These are phyloP conservation scores for Helenozyma rhizophorensis DNA, from an alignment of 805 yeast genomes.

Conservation along the genomic window DNA sequence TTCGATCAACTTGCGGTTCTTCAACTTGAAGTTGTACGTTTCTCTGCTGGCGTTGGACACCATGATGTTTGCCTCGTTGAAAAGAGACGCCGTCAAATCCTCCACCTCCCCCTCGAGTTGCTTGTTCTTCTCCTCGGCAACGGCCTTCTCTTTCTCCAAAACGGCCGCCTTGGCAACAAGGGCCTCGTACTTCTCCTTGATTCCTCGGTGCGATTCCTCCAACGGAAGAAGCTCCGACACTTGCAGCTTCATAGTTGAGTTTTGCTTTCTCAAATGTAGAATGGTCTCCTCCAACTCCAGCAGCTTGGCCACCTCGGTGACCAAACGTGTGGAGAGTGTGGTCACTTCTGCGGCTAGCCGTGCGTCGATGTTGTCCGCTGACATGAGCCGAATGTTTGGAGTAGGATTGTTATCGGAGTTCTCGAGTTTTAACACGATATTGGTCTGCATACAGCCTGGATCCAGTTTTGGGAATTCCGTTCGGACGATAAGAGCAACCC, in stretches of 20 bases:
- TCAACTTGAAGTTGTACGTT: slow-evolving; percentile 53
- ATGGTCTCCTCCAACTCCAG: slow-evolving; percentile 50
- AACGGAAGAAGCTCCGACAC: slow-evolving; percentile 19
- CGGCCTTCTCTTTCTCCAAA: slow-evolving; percentile 30
- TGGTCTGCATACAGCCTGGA: too few species aligned
- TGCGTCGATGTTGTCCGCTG: slow-evolving; percentile 23
- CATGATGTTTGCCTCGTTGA: slow-evolving; percentile 82
- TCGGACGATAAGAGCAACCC: too few species aligned
- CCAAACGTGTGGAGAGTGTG: slow-evolving; percentile 52
- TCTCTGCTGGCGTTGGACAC: slow-evolving; percentile 75
- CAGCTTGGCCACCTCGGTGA: slow-evolving; percentile 57
- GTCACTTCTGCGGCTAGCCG: slow-evolving; percentile 54
- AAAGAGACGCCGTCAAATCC: slow-evolving; percentile 70
- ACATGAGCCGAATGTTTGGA: too few species aligned
- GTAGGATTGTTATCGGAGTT: too few species aligned
- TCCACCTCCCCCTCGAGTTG: slow-evolving; percentile 70
- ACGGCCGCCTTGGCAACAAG: slow-evolving; percentile 22
- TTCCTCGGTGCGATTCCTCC: slow-evolving; percentile 23
- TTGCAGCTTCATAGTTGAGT: slow-evolving; percentile 3
- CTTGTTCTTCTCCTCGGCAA: slow-evolving; percentile 56
- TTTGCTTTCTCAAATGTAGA: slow-evolving; percentile 34
- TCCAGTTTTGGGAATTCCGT: too few species aligned
- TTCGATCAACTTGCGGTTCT: slow-evolving; percentile 51
- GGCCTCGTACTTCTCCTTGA: slow-evolving; percentile 28
- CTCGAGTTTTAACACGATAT: too few species aligned